Evolutionary conservation across 2,329 filamentous ascomycete species (phyloP).

Genomic region (Stemphylium vesicarium): DNA sequence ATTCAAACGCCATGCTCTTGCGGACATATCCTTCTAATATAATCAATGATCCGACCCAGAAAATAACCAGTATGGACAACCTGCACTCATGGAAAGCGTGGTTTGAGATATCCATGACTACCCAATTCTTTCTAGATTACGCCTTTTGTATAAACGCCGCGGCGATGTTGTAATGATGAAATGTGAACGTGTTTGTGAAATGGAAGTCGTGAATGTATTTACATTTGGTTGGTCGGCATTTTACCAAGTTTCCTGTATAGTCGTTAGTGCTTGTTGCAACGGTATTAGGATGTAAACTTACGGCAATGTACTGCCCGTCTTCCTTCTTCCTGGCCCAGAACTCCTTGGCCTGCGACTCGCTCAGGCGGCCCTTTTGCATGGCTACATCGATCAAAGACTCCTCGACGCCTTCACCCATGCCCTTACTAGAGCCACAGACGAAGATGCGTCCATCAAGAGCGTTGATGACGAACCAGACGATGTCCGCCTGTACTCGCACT

Average conservation of each 20-base stretch:
- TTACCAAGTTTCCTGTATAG: slow-evolving; percentile 13
- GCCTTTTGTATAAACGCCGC: slow-evolving; percentile 16
- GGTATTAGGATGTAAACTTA: slow-evolving; percentile 34
- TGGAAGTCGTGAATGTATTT: slow-evolving; percentile 1
- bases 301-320: slow-evolving; percentile 93
- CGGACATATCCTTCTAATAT: slow-evolving; percentile 10
- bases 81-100: neutral
- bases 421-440: slow-evolving; percentile 92
- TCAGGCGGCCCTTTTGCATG: slow-evolving; percentile 89
- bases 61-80: neutral
- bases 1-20: slow-evolving; percentile 17
- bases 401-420: slow-evolving; percentile 98
- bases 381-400: slow-evolving; percentile 85
- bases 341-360: slow-evolving; percentile 77
- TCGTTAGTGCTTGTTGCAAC: neutral
- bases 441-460: slow-evolving; percentile 94
- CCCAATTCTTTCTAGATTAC: slow-evolving; percentile 9
- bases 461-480: slow-evolving; percentile 99
- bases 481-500: slow-evolving; percentile 84
- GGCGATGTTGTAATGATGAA: slow-evolving; percentile 13
- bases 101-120: neutral
- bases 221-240: neutral
- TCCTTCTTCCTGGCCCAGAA: slow-evolving; percentile 95
- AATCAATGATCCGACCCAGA: slow-evolving; percentile 1
- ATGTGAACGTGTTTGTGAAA: slow-evolving; percentile 6